A percentile compares a stretch with the other conserved stretches of the same genome.
Conservation (phyloP, 1,139 yeast genomes). For the Geotrichum reessii region DNA sequence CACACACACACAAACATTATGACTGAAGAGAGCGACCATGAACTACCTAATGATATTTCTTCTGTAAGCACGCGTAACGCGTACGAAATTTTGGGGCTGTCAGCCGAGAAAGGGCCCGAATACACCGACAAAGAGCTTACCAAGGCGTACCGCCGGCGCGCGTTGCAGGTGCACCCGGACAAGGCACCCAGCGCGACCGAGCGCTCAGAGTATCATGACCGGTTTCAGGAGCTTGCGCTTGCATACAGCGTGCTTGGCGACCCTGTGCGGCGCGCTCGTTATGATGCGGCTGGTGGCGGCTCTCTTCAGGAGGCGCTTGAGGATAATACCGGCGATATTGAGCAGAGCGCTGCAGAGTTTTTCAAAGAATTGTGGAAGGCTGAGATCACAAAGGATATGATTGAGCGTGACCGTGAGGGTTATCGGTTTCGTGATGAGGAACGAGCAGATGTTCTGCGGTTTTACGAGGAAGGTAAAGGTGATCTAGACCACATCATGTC, state of each 20-base stretch:
- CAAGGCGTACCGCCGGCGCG: constrained; percentile 63
- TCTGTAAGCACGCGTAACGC: constrained; percentile 48
- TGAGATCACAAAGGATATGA: constrained; percentile 65
- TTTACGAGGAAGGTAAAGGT: constrained; percentile 59
- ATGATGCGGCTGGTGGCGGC: constrained; percentile 56
- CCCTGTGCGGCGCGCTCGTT: constrained; percentile 48
- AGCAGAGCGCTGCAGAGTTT: constrained; percentile 41
- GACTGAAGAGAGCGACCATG: constrained; percentile 6
- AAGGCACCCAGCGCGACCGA: constrained; percentile 45
- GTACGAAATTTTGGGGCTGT: constrained; percentile 49
- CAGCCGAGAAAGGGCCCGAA: constrained; percentile 31
- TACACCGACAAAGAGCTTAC: constrained; percentile 55
- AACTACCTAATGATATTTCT: constrained; percentile 12
- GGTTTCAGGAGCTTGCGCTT: constrained; percentile 66
- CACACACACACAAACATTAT: background rate
- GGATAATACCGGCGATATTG: constrained; percentile 44
- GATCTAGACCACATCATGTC: constrained; percentile 67
- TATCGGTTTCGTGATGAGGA: constrained; percentile 68
- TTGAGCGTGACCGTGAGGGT: constrained; percentile 58
- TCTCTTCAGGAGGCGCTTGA: constrained; percentile 46
- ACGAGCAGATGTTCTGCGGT: constrained; percentile 52
- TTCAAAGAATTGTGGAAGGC: constrained; percentile 48
- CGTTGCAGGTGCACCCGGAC: constrained; percentile 75
- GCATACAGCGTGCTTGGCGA: constrained; percentile 70
- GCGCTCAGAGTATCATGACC: constrained; percentile 38